Conservation (phyloP, 768 basidiomycete species). For the Suillus tomentosus region DNA sequence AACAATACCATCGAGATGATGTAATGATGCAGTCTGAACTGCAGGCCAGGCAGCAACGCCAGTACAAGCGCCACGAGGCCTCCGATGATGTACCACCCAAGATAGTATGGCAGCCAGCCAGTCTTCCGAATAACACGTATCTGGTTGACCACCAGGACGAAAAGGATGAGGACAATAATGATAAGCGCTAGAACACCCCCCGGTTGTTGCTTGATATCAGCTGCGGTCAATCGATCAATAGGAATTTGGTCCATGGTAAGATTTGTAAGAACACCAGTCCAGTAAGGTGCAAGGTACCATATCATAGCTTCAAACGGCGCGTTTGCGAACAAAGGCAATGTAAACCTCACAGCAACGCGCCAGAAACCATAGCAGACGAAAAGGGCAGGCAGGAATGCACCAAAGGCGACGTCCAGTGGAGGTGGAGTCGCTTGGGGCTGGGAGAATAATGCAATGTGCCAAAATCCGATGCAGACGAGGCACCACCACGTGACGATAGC, state of each 20-base stretch:
- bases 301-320: slow-evolving; percentile 73
- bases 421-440: slow-evolving; percentile 71
- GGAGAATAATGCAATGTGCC: slow-evolving; percentile 82
- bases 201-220: slow-evolving; percentile 63
- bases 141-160: slow-evolving; percentile 69
- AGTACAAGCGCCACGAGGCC: slow-evolving; percentile 68
- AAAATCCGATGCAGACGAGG: slow-evolving; percentile 81
- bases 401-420: slow-evolving; percentile 69
- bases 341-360: slow-evolving; percentile 73
- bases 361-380: slow-evolving; percentile 83
- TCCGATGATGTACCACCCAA: slow-evolving; percentile 71
- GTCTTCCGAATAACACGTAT: slow-evolving; percentile 81
- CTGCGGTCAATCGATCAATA: slow-evolving; percentile 70
- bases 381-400: slow-evolving; percentile 73
- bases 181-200: slow-evolving; percentile 72
- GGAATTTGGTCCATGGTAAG: slow-evolving; percentile 72
- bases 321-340: slow-evolving; percentile 65
- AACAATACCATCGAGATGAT: slow-evolving; percentile 73
- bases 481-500: slow-evolving; percentile 73
- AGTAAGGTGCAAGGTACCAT: slow-evolving; percentile 76
- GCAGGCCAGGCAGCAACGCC: slow-evolving; percentile 65
- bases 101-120: slow-evolving; percentile 78
- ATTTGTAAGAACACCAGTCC: slow-evolving; percentile 78
- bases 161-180: slow-evolving; percentile 63
- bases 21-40: slow-evolving; percentile 82